A percentile compares a stretch with the other conserved stretches of the same genome.
Conservation (phyloP, 2,329 filamentous ascomycete genomes). For the Coniochaeta sp. region DNA sequence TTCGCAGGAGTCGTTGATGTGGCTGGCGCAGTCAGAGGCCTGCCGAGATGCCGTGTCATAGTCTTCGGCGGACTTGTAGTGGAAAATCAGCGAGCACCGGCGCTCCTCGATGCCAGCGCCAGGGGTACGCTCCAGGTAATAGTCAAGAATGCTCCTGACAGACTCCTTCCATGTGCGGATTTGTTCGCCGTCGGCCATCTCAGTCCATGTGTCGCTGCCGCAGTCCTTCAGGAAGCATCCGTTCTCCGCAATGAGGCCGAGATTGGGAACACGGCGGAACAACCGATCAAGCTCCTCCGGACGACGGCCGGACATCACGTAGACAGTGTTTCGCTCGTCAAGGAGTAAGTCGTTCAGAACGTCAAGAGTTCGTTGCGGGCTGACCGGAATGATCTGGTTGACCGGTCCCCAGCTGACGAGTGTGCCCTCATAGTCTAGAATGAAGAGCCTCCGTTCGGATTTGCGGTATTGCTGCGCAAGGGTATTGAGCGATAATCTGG, state of each 20-base stretch:
- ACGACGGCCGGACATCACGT: slow-evolving; percentile 85
- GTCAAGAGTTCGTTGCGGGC: slow-evolving; percentile 77
- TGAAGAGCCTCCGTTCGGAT: slow-evolving; percentile 67
- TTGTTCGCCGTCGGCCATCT: slow-evolving; percentile 65
- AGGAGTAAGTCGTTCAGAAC: slow-evolving; percentile 73
- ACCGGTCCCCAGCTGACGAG: slow-evolving; percentile 81
- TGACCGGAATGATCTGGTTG: slow-evolving; percentile 76
- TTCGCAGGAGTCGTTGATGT: slow-evolving; percentile 91
- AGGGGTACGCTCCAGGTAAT: slow-evolving; percentile 84
- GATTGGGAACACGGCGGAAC: slow-evolving; percentile 73
- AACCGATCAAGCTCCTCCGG: slow-evolving; percentile 82
- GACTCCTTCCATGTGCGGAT: slow-evolving; percentile 76
- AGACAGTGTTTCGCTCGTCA: slow-evolving; percentile 77
- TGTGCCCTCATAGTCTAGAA: slow-evolving; percentile 91
- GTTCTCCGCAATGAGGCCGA: slow-evolving; percentile 91
- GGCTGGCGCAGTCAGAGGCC: slow-evolving; percentile 83
- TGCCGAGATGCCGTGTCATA: slow-evolving; percentile 66
- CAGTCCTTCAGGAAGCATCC: slow-evolving; percentile 80
- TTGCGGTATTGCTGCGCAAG: slow-evolving; percentile 59
- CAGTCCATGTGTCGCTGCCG: slow-evolving; percentile 62
- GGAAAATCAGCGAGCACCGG: slow-evolving; percentile 87
- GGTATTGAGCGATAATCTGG: slow-evolving; percentile 64
- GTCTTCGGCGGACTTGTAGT: slow-evolving; percentile 79
- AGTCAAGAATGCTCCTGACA: slow-evolving; percentile 74
- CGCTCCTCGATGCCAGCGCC: slow-evolving; percentile 83